These are phyloP conservation scores for Agrocybe praecox DNA, from an alignment of 768 basidiomycete genomes.

Conservation along the genomic window DNA sequence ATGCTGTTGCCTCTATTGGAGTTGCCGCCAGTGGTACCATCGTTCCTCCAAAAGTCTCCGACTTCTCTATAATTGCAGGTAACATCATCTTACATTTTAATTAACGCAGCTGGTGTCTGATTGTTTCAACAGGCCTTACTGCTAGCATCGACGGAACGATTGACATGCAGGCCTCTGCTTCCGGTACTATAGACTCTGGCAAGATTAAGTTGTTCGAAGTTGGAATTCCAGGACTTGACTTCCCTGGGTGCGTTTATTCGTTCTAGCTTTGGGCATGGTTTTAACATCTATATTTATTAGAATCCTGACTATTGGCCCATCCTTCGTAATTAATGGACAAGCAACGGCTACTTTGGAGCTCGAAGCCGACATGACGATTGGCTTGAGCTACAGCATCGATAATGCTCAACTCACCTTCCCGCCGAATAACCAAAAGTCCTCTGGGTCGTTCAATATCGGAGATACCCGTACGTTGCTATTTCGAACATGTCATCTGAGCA, in stretches of 20 bases:
- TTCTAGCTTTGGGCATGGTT: not conserved
- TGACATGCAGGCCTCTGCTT: slow-evolving; percentile 35
- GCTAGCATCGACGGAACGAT: slow-evolving; percentile 41
- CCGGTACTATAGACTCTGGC: slow-evolving; percentile 45
- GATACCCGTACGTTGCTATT: slow-evolving; percentile 41
- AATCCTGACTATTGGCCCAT: slow-evolving; percentile 49
- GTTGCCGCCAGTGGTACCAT: slow-evolving; percentile 45
- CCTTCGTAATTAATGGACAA: slow-evolving; percentile 43
- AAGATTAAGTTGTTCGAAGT: slow-evolving; percentile 40
- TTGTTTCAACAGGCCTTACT: slow-evolving; percentile 29
- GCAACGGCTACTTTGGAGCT: slow-evolving; percentile 36
- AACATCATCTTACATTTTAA: slow-evolving; percentile 12
- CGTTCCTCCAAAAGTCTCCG: slow-evolving; percentile 41
- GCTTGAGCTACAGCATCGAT: slow-evolving; percentile 42
- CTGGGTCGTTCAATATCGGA: slow-evolving; percentile 34
- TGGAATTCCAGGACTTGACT: slow-evolving; percentile 49
- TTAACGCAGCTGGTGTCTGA: not conserved
- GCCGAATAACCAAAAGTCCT: slow-evolving; percentile 20
- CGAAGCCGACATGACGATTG: slow-evolving; percentile 42
- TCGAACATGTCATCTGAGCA: not conserved
- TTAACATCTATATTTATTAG: slow-evolving; percentile 16
- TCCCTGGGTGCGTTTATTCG: slow-evolving; percentile 40
- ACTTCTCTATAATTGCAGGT: slow-evolving; percentile 40
- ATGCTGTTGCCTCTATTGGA: slow-evolving; percentile 38
- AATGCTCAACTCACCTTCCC: slow-evolving; percentile 49